Evolutionary conservation across 352 stramenopile species (phyloP), one percentile per base, ranked within the genome.

Genomic region (Thraustochytrium striatum): DNA sequence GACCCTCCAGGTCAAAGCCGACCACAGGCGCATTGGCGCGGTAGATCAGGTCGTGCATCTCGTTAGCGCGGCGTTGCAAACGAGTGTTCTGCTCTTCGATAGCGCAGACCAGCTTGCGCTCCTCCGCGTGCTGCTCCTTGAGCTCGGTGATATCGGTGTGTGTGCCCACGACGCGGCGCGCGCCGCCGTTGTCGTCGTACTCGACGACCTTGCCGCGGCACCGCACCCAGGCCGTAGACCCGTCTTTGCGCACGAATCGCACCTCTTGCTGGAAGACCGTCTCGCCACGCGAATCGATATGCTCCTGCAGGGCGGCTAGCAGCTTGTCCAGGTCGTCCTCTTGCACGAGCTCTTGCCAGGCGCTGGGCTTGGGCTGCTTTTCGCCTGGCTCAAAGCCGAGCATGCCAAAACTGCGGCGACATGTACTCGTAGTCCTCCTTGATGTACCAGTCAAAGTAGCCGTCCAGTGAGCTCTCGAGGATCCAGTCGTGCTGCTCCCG

Each of bases 401-500:
- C 30, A 13, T 19, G 21, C 65, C 65, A 75, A 43, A 75, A 75
- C 5, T 38, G 30, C 11, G 65, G 65, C 32, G 30, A 55, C 65
- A 75, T 75, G 65, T 75, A 75, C 50, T 75, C 65, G 52, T 75
- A 61, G 39, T 75, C 65, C 9, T 39, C 39, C 52, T 75, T 58
- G 2, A 75, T 75, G 50, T 75, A 43, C 65, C 65, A 75, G 65
- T 75, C 65, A 39, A 39, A 75, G 25, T 61, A 75, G n/a, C 65
- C 65, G 50, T 75, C 65, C 13, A 75, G 68, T 21, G 65, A 75
- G 39, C 41, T 75, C 35, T 75, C 65, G 8, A 75, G 32, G 41
- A 58, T 62, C 16, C 52, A 47, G 7, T 43, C 52, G 21, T 61
- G 30, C 11, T 38, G 65, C n/a, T 75, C 65, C 50, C 61, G n/a